phyloP scores from a whole-genome alignment of 2,329 filamentous ascomycete species.

The Ophiostoma sp. region DNA sequence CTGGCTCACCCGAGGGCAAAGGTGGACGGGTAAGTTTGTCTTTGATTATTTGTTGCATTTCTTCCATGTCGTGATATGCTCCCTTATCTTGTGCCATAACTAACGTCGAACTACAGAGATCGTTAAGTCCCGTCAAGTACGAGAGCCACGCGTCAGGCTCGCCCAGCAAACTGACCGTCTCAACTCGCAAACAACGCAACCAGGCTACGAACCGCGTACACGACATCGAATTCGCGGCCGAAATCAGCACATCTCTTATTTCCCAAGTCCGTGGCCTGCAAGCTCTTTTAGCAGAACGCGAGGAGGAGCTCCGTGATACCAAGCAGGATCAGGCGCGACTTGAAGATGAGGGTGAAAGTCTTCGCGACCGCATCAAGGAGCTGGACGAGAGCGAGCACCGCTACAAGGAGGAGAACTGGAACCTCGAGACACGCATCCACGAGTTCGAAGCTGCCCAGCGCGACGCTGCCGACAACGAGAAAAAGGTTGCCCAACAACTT shows the following conservation, averaged over 20 bases:
- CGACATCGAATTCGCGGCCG: slow-evolving; percentile 97
- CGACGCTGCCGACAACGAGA: slow-evolving; percentile 78
- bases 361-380: slow-evolving; percentile 75
- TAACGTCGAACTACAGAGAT: slow-evolving; percentile 51
- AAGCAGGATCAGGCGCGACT: slow-evolving; percentile 75
- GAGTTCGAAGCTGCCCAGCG: slow-evolving; percentile 73
- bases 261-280: slow-evolving; percentile 93
- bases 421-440: slow-evolving; percentile 86
- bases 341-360: slow-evolving; percentile 77
- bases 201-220: slow-evolving; percentile 85
- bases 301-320: slow-evolving; percentile 76
- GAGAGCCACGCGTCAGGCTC: slow-evolving; percentile 82
- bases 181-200: slow-evolving; percentile 85
- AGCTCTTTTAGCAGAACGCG: slow-evolving; percentile 78
- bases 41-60: neutral
- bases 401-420: slow-evolving; percentile 99
- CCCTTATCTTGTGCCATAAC: neutral
- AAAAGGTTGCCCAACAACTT: slow-evolving; percentile 73
- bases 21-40: slow-evolving; percentile 53
- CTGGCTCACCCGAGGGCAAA: slow-evolving; percentile 54
- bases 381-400: slow-evolving; percentile 92
- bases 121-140: slow-evolving; percentile 73
- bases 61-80: too few relatives aligned
- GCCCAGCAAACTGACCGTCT: slow-evolving; percentile 84
- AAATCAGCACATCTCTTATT: slow-evolving; percentile 92